These are phyloP conservation scores for Abrus pulchellus DNA, from an alignment of 306 rosid genomes.

Conservation along the genomic window DNA sequence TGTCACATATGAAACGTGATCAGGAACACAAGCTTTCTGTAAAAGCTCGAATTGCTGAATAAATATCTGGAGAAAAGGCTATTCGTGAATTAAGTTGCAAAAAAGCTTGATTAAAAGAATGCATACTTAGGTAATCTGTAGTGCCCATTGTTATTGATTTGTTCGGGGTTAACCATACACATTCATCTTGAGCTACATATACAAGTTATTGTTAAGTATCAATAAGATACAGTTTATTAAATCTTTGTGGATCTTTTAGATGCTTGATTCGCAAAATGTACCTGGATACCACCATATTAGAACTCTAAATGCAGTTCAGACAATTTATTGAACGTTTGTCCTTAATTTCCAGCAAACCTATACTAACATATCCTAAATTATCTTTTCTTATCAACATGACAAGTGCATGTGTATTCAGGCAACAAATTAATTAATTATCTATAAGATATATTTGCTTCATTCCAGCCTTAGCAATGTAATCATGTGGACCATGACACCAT, in stretches of 20 bases:
- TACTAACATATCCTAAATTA: constrained; percentile 4
- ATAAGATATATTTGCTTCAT: constrained; percentile 20
- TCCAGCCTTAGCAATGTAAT: background rate
- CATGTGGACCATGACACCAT: background rate
- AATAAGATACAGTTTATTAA: background rate
- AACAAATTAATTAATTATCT: background rate
- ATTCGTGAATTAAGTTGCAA: constrained; percentile 28
- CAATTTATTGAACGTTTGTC: constrained; percentile 25
- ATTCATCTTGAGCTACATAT: constrained; percentile 6
- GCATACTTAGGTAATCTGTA: background rate
- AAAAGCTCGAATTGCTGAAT: constrained; percentile 94
- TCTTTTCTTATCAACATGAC: background rate
- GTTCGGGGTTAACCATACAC: background rate
- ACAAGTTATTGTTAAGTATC: constrained; percentile 14
- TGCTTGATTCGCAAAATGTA: constrained; percentile 13
- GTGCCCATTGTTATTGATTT: constrained; percentile 1
- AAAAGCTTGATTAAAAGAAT: constrained; percentile 19
- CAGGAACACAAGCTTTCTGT: constrained; percentile 89
- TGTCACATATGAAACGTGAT: constrained; percentile 65
- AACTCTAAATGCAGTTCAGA: constrained; percentile 20
- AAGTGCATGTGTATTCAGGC: constrained; percentile 6
- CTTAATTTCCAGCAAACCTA: constrained; percentile 14
- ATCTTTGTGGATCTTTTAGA: background rate
- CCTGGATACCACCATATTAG: background rate
- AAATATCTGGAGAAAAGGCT: constrained; percentile 70